A percentile compares a stretch with the other conserved stretches of the same genome.
Evolutionary conservation across 352 stramenopile genomes (phyloP).

Genomic region (Aphanomyces stellatus): DNA sequence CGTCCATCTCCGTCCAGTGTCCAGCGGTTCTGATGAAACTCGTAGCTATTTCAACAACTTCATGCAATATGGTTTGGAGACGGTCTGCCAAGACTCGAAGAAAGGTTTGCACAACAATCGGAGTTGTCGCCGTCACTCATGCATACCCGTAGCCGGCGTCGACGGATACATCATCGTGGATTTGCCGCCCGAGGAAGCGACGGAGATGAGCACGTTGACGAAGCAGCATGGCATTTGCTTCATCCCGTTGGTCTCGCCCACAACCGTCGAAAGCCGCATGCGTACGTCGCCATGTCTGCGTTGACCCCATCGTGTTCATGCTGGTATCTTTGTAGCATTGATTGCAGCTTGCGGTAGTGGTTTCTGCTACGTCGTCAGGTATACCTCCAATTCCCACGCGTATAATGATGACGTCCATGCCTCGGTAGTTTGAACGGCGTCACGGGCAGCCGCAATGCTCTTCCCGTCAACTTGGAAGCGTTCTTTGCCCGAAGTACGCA

Average conservation of each 20-base stretch:
- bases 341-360: conserved; percentile 64
- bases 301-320: conserved; percentile 77
- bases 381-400: background rate
- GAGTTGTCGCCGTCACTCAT: background rate
- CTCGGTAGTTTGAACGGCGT: conserved; percentile 72
- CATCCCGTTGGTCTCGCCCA: conserved; percentile 96
- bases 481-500: conserved; percentile 86
- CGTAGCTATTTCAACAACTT: conserved; percentile 96
- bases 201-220: conserved; percentile 84
- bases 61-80: conserved; percentile 92
- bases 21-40: no score
- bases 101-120: conserved; percentile 40
- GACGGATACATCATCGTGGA: conserved; percentile 99
- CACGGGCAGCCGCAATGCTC: conserved; percentile 85
- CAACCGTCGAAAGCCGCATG: conserved; percentile 93
- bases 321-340: conserved; percentile 21
- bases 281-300: conserved; percentile 43
- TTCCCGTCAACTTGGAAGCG: conserved; percentile 88
- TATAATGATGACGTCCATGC: background rate
- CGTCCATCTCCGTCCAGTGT: no score
- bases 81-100: conserved; percentile 73
- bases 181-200: conserved; percentile 92
- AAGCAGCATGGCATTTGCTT: conserved; percentile 89
- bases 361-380: conserved; percentile 82
- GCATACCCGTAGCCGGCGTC: conserved; percentile 54